Percentiles rank a stretch among this genome's conserved stretches.
Evolutionary conservation across 106 monocot genomes (phyloP).

Genomic region (Allium cepa): DNA sequence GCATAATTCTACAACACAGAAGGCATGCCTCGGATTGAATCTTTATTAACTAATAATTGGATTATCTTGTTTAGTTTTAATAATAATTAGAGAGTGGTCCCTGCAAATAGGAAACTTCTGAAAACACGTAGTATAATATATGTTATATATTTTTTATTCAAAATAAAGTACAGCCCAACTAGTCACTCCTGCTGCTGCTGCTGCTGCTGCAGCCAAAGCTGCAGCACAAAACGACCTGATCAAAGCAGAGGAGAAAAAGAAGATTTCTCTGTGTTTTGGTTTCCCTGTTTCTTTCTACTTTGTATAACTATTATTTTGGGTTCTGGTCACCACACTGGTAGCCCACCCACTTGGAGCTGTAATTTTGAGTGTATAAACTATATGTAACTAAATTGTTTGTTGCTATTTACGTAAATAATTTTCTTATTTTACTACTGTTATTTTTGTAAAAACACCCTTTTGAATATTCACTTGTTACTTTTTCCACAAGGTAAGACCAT

Average conservation of each 20-base stretch:
- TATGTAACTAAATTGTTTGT: neutral
- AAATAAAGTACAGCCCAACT: neutral
- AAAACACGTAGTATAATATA: neutral
- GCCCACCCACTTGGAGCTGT: neutral
- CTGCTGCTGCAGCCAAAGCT: neutral
- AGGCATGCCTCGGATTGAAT: neutral
- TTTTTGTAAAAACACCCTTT: neutral
- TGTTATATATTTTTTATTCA: too few relatives aligned
- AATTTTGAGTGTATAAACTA: neutral
- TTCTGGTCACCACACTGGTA: neutral
- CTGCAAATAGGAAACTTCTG: neutral
- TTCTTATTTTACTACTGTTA: neutral
- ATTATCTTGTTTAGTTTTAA: neutral
- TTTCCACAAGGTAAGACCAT: neutral
- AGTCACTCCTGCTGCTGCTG: neutral
- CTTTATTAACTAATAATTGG: neutral
- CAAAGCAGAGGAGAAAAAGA: neutral
- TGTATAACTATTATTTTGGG: too few relatives aligned
- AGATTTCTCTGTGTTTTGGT: neutral
- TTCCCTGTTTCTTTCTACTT: neutral
- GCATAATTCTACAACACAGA: neutral
- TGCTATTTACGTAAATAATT: neutral
- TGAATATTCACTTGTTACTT: neutral
- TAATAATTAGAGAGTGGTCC: neutral
- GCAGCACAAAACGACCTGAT: slow-evolving; percentile 4